Base-by-base conservation (phyloP, 2,329 filamentous ascomycete species). In the Rutstroemia sp. region DNA sequence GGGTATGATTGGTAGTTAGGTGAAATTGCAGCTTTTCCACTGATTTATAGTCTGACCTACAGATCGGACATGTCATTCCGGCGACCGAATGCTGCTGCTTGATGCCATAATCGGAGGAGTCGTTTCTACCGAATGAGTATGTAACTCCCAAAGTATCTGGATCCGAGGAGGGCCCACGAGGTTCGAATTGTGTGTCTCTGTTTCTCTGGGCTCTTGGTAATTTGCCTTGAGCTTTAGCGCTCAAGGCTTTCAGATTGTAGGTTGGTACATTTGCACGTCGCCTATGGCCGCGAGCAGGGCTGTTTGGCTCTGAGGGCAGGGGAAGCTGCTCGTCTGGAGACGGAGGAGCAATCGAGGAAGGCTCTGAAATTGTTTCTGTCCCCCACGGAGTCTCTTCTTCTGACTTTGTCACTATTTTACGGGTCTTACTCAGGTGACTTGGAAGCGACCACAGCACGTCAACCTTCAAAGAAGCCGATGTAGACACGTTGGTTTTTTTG, bases 241-340 rank as follows among this genome's bases (percentile, higher is more conserved):
- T 83, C 16, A 85, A 70, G 12, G 77, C 72, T 65, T 82, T 84
- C 39, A 85, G 68, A 61, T 85, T 85, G 65, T 85, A 85, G 21
- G 75, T 74, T 10, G 61, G 8, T 14, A 63, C 61, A 50, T 55
- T 58, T 7, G 52, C 54, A 23, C 65, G 60, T 12, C 56, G 60
- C 51, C 66, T 63, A 14, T 60, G 57, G 25, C 57, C 57, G 42
- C 65, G 64, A 23, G 59, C 56, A 14, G 61, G 58, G 23, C 61
- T 65, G n/a, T 61, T 47, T 2, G 30, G 23, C 3, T 47, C 54
- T 41, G 9, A 19, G n/a, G 18, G 59, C 54, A 47, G 57, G 58
- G 7, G 16, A 19, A 19, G 39, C 19, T 44, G 51, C 58, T 9
- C 34, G 48, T 7, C 27, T 4, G 58, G 59, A 25, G 61, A 59